Conservation (phyloP, 2,329 filamentous ascomycete genomes). For the Alternaria sp. region DNA sequence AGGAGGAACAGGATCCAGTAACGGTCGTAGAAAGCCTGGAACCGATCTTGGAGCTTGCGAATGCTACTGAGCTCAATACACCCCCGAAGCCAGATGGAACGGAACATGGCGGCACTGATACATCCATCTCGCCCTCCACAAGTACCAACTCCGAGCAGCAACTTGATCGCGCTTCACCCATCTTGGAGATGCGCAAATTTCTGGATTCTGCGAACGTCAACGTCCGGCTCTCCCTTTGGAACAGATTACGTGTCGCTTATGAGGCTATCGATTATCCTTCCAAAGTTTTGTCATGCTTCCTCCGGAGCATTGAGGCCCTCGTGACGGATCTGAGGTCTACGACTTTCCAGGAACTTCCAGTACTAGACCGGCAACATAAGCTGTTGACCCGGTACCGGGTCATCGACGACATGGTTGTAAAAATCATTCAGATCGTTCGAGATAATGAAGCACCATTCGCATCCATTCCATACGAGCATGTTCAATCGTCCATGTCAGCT, state of each 20-base stretch:
- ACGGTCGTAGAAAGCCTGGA: slow-evolving; percentile 90
- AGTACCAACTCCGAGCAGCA: slow-evolving; percentile 10
- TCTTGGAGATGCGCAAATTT: slow-evolving; percentile 85
- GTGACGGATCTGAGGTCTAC: slow-evolving; percentile 72
- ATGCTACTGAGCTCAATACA: slow-evolving; percentile 4
- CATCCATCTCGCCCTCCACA: slow-evolving; percentile 22
- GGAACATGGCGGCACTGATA: slow-evolving; percentile 16
- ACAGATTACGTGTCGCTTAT: slow-evolving; percentile 88
- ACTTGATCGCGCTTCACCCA: slow-evolving; percentile 34
- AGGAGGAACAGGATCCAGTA: slow-evolving; percentile 80
- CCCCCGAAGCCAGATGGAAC: slow-evolving; percentile 11
- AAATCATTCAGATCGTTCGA: slow-evolving; percentile 70
- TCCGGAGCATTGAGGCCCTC: slow-evolving; percentile 86
- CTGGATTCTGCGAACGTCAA: slow-evolving; percentile 82
- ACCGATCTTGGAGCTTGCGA: slow-evolving; percentile 79
- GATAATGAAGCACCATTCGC: slow-evolving; percentile 78
- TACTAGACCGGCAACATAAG: slow-evolving; percentile 71
- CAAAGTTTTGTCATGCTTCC: slow-evolving; percentile 85
- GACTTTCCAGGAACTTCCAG: slow-evolving; percentile 63
- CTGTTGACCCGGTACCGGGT: slow-evolving; percentile 81
- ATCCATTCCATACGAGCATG: slow-evolving; percentile 80
- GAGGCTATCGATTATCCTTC: slow-evolving; percentile 82
- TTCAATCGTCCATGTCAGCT: slow-evolving; percentile 75
- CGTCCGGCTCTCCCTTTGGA: slow-evolving; percentile 87
- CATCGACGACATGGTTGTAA: slow-evolving; percentile 77